Percentiles rank a stretch among this genome's conserved stretches.
phyloP scores from a whole-genome alignment of 2,329 filamentous ascomycete genomes.

The Fusarium sambucinum region DNA sequence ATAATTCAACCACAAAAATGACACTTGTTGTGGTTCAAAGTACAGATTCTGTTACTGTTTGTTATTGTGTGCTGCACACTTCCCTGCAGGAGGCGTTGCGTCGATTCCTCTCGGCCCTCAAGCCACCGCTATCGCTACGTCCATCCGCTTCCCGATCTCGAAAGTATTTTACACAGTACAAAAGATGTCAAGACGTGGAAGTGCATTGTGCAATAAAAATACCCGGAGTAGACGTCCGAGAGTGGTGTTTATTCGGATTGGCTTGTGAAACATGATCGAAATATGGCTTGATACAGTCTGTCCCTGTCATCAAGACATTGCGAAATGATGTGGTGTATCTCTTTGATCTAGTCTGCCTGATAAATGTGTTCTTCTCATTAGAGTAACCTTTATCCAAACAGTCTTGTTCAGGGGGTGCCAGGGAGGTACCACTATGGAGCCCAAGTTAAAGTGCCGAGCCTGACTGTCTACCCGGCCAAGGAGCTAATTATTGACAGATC shows the following conservation, averaged over 20 bases:
- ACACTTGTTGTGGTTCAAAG: rapidly evolving
- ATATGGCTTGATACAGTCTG: too few relatives aligned
- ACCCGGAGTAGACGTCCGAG: background rate
- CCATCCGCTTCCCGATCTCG: too few relatives aligned
- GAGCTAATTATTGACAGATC: background rate
- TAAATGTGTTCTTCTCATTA: background rate
- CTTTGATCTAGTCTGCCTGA: rapidly evolving
- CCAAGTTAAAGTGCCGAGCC: background rate
- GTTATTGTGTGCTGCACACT: too few relatives aligned
- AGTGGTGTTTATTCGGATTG: background rate
- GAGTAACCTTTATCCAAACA: too few relatives aligned
- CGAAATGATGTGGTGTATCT: background rate
- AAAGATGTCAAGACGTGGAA: background rate
- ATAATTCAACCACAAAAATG: too few relatives aligned
- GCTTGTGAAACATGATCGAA: background rate
- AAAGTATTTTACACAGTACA: background rate
- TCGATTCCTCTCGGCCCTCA: too few relatives aligned
- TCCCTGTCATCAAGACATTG: rapidly evolving
- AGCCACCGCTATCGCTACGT: too few relatives aligned
- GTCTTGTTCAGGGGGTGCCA: background rate
- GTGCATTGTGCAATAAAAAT: background rate
- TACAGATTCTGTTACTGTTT: too few relatives aligned
- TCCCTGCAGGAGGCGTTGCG: too few relatives aligned
- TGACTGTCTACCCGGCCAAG: background rate
- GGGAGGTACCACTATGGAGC: background rate